Percentiles rank a stretch among this genome's conserved stretches.
Evolutionary conservation across 2,329 filamentous ascomycete genomes (phyloP).

Genomic region (Monosporascus sp.): DNA sequence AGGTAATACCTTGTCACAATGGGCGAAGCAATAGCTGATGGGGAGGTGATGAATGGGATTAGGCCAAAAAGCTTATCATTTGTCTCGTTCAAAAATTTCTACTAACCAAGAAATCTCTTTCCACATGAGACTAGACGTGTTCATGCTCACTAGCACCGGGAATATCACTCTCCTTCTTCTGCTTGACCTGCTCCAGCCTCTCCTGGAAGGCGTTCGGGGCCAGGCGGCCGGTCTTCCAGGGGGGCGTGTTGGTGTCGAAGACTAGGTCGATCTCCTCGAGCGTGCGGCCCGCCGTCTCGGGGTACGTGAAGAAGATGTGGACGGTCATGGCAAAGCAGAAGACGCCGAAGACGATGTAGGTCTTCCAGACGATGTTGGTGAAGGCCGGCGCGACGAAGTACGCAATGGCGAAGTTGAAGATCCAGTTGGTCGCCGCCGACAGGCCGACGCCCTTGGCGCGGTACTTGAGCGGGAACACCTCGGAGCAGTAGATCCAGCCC

Average conservation of each 20-base stretch:
- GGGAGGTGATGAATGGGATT: too few species aligned
- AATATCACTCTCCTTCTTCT: background rate
- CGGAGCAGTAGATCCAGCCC: constrained; percentile 13
- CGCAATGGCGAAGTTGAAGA: constrained; percentile 18
- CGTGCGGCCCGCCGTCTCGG: constrained; percentile 38
- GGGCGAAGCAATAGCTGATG: too few species aligned
- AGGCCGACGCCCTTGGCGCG: constrained; percentile 17
- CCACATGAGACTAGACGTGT: background rate
- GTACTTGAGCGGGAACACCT: constrained; percentile 21
- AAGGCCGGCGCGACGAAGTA: constrained; percentile 12
- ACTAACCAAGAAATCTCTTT: background rate
- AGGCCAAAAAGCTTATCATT: too few species aligned
- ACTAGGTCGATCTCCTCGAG: constrained; percentile 45
- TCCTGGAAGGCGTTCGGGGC: constrained; percentile 12
- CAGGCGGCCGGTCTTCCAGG: constrained; percentile 3
- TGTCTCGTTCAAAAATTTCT: too few species aligned
- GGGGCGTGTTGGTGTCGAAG: constrained; percentile 35
- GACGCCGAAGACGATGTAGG: constrained; percentile 38
- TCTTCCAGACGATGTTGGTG: constrained; percentile 12
- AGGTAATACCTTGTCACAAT: too few species aligned
- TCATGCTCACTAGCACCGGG: background rate
- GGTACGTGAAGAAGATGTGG: constrained; percentile 24
- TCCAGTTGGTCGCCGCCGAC: constrained; percentile 18
- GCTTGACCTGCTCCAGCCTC: constrained; percentile 6
- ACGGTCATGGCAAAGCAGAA: constrained; percentile 25